Base-by-base conservation (phyloP, 2,329 filamentous ascomycete species). In the Trichophyton equinum region DNA sequence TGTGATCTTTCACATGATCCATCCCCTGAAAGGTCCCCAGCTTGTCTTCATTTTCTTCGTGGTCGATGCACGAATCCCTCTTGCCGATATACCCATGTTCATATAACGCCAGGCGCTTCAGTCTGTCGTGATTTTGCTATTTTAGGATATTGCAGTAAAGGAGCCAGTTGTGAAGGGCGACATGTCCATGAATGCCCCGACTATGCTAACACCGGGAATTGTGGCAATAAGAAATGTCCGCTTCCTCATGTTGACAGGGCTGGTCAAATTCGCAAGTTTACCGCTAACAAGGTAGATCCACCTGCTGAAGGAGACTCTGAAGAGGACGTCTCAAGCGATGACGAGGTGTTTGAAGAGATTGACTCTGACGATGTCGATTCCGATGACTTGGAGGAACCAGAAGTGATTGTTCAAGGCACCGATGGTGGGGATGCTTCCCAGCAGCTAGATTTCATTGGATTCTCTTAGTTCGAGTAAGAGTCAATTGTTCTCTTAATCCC, bases 101-200 rank as follows among this genome's bases (percentile, higher is more conserved):
- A 85, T 71, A 85, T 94, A 67, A 85, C 87, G 66, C 83, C 88
- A 66, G 81, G 82, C 70, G 89, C 91, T 58, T 85, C 82, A 33
- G 89, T 96, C 56, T 99, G 94, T 76, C 83, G 85, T 67, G 77
- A 83, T 20, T 97, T 99, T 78, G 92, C 89, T 30, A 83, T 85
- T 60, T 82, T 91, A 69, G 92, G 94, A 59, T 97, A 91, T 74
- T 97, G 94, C 77, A 85, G 88, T 64, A 88, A 88, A 72, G 94
- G 92, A 63, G 81, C 82, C 61, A 75, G 80, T 60, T 97, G 94
- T 75, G 75, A 83, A 63, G 85, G 94, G 65, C 87, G 91, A 63
- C 94, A 99, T 77, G 87, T 92, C 62, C 87, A 87, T 75, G 92
- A 97, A 74, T 97, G 94, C 74, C 92, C 94, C 64, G 88, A 95